Evolutionary conservation across 305 asterid genomes (phyloP), one percentile per base, ranked within the genome.

Genomic region (Fraxinus ornus): DNA sequence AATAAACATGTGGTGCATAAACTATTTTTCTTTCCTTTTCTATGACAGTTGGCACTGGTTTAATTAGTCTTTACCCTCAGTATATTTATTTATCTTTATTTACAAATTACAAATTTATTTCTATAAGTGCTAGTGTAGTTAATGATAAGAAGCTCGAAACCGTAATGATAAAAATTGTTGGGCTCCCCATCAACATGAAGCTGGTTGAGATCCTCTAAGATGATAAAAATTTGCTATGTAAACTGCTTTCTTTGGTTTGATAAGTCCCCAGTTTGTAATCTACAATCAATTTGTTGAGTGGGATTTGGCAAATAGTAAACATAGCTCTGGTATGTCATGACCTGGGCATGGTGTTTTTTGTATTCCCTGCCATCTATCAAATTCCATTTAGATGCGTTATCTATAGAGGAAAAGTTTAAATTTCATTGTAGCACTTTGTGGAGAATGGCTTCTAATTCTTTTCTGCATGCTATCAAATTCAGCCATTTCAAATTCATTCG

Each of bases 401-500:
- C 52, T 36, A 22, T 32, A 35, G 64, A 21, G 66, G 22, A 35
- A 7, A 75, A 28, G 1, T 78, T 68, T 64, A 35, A 19, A 13
- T 2, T 78, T 71, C 55, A 75, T 35, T 36, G 32, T 8, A 17
- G 21, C 57, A 47, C 7, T 32, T 32, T 44, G 72, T 30, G 19
- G 30, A 21, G 30, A 68, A 35, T 73, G 72, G 2, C 78, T 74
- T 60, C 10, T 79, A 79, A 76, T 64, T 81, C 68, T 17, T 36
- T 36, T 22, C 35, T 86, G 57, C 68, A 70, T 44, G 39, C 76
- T 33, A 75, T 76, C 80, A 74, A 78, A 28, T 90, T 92, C 95
- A 94, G 97, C 90, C 32, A 95, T 96, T 81, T 96, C 98, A 22
- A 94, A 96, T 87, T 96, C 99, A 33, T 96, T 96, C 57, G 99